phyloP scores from a whole-genome alignment of 2,329 filamentous ascomycete genomes.

The Dothideomycetes sp. region DNA sequence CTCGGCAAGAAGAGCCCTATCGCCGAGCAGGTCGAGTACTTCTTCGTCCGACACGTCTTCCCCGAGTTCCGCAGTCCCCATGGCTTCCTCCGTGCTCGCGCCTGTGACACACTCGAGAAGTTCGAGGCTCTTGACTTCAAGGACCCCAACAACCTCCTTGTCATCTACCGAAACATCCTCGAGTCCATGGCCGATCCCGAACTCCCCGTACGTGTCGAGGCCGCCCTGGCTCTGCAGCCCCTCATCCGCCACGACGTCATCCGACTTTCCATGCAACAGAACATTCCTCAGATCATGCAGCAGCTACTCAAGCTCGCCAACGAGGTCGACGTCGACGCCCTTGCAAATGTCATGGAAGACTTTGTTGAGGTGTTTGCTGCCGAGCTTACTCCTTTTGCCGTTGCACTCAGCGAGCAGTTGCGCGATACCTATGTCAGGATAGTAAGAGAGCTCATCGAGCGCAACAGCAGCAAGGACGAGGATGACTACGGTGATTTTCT shows the following conservation, averaged over 20 bases:
- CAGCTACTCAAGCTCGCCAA: conserved; percentile 94
- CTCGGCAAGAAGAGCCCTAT: conserved; percentile 97
- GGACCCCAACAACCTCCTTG: conserved; percentile 86
- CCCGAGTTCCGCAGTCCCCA: conserved; percentile 90
- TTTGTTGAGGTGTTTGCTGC: conserved; percentile 98
- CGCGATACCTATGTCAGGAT: conserved; percentile 94
- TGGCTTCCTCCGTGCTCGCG: conserved; percentile 84
- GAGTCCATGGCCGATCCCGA: conserved; percentile 95
- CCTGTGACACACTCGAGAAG: conserved; percentile 95
- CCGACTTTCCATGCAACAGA: conserved; percentile 88
- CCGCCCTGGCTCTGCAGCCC: conserved; percentile 85
- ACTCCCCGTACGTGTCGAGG: conserved; percentile 86
- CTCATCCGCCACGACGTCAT: conserved; percentile 94
- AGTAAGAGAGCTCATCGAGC: conserved; percentile 79
- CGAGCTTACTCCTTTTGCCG: conserved; percentile 91
- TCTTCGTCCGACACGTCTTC: conserved; percentile 96
- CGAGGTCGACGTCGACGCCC: conserved; percentile 91
- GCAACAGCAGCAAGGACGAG: conserved; percentile 65
- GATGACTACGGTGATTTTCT: conserved; percentile 85
- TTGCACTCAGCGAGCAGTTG: conserved; percentile 89
- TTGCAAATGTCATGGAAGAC: conserved; percentile 99
- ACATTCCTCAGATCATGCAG: conserved; percentile 98
- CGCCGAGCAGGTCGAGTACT: conserved; percentile 94
- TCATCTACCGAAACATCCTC: conserved; percentile 92
- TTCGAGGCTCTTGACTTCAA: conserved; percentile 97